phyloP scores from a whole-genome alignment of 306 rosid genomes.

The Pueraria montana region DNA sequence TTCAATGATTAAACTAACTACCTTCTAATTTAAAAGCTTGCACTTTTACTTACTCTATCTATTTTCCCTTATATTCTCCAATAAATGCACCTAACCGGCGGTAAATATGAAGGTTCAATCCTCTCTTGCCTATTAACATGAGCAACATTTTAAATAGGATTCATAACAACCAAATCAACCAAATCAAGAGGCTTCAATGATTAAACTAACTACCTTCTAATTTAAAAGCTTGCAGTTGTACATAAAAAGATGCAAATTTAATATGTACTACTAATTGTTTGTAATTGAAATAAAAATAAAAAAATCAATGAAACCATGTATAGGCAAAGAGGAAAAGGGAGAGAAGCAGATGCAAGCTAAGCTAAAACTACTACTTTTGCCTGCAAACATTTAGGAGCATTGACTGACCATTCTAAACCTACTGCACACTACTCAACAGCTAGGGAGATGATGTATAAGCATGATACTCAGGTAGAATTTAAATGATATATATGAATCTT shows the following conservation, averaged over 20 bases:
- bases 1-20: slow-evolving; percentile 2
- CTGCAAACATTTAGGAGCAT: slow-evolving; percentile 40
- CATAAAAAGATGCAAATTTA: slow-evolving; percentile 29
- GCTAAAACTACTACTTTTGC: slow-evolving; percentile 41
- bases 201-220: slow-evolving; percentile 20
- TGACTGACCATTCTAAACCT: slow-evolving; percentile 52
- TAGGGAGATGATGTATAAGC: slow-evolving; percentile 42
- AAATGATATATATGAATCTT: slow-evolving; percentile 45
- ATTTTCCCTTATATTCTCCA: background rate
- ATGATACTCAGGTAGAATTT: slow-evolving; percentile 33
- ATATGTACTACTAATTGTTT: slow-evolving; percentile 29
- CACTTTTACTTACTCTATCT: background rate
- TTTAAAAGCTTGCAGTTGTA: background rate
- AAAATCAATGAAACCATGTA: slow-evolving; percentile 44
- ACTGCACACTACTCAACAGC: slow-evolving; percentile 56
- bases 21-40: no score
- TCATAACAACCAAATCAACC: slow-evolving; percentile 6
- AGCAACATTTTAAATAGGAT: slow-evolving; percentile 1
- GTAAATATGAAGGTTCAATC: background rate
- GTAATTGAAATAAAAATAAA: slow-evolving; percentile 25
- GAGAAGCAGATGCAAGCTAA: slow-evolving; percentile 39
- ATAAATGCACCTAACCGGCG: background rate
- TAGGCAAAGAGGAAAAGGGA: background rate
- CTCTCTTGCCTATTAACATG: background rate
- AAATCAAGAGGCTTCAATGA: background rate